Percentiles rank a stretch among this genome's conserved stretches.
phyloP scores from a whole-genome alignment of 371 early-diverging fungal species.

The Mycotypha africana region DNA sequence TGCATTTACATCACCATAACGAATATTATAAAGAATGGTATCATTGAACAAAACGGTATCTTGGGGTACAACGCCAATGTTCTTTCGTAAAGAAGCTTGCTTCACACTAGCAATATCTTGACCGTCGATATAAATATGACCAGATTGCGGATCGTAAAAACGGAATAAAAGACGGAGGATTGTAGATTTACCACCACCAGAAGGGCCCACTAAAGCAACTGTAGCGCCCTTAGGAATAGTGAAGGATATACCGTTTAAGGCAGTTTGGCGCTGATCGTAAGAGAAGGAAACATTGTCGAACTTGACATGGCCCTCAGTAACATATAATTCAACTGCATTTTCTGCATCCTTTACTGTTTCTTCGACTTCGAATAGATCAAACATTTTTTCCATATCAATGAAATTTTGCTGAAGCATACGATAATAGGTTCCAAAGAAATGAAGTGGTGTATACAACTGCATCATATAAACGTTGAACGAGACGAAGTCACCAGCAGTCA shows the following conservation, averaged over 20 bases:
- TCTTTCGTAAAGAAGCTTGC: slow-evolving; percentile 58
- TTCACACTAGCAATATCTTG: slow-evolving; percentile 73
- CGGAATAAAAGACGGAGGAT: slow-evolving; percentile 86
- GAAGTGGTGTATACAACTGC: slow-evolving; percentile 69
- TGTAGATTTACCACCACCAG: slow-evolving; percentile 88
- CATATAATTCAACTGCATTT: slow-evolving; percentile 40
- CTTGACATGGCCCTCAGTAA: slow-evolving; percentile 57
- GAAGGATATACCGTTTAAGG: slow-evolving; percentile 72
- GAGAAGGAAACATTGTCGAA: slow-evolving; percentile 81
- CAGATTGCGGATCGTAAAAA: slow-evolving; percentile 81
- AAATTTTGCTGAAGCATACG: slow-evolving; percentile 72
- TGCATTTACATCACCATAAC: slow-evolving; percentile 60
- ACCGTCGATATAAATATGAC: slow-evolving; percentile 85
- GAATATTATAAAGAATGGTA: slow-evolving; percentile 78
- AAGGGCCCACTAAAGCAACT: slow-evolving; percentile 86
- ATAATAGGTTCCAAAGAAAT: slow-evolving; percentile 42
- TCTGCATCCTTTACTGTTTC: slow-evolving; percentile 61
- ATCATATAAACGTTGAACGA: slow-evolving; percentile 77
- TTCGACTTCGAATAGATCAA: slow-evolving; percentile 73
- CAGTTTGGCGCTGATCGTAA: slow-evolving; percentile 63
- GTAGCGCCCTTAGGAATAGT: slow-evolving; percentile 74
- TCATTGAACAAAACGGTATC: slow-evolving; percentile 82
- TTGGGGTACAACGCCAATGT: slow-evolving; percentile 86
- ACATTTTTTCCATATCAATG: slow-evolving; percentile 92
- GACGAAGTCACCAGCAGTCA: slow-evolving; percentile 84